Conservation (phyloP, 176 grass and related monocot genomes). For the Tillandsia fasciculata region DNA sequence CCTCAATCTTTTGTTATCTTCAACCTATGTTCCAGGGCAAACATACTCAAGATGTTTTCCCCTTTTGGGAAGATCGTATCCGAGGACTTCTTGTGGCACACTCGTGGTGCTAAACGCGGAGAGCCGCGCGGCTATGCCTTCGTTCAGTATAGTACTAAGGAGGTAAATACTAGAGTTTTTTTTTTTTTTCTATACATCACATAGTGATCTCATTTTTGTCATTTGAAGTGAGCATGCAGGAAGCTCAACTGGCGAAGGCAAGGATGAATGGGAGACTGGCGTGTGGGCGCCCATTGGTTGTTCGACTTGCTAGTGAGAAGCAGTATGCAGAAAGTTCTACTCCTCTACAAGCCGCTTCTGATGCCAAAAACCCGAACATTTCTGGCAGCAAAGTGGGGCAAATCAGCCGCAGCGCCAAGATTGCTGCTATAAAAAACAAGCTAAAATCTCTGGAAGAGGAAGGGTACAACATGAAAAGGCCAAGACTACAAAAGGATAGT, state of each 20-base stretch:
- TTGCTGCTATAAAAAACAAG: conserved; percentile 77
- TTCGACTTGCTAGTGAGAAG: conserved; percentile 80
- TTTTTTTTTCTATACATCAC: conserved; percentile 9
- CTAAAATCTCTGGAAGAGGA: conserved; percentile 61
- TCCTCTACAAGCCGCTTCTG: conserved; percentile 12
- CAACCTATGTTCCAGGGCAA: conserved; percentile 35
- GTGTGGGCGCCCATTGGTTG: conserved; percentile 57
- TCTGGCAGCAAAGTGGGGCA: conserved; percentile 36
- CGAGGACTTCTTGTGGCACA: conserved; percentile 81
- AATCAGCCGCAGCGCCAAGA: conserved; percentile 52
- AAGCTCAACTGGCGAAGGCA: conserved; percentile 72
- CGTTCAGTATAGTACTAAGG: conserved; percentile 79
- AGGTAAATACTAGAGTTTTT: conserved; percentile 46
- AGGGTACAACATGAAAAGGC: conserved; percentile 53
- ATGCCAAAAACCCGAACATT: conserved; percentile 31
- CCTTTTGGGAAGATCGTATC: conserved; percentile 63
- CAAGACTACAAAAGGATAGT: conserved; percentile 26
- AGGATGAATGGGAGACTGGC: conserved; percentile 80
- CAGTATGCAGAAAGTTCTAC: conserved; percentile 18
- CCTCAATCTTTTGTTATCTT: conserved; percentile 6
- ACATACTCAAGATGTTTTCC: conserved; percentile 93
- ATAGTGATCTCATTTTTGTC: conserved; percentile 44
- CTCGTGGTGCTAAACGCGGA: conserved; percentile 62
- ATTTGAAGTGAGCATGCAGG: conserved; percentile 96
- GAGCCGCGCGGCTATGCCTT: conserved; percentile 88